Conservation (phyloP, 2,329 filamentous ascomycete genomes). For the Cercospora sp. region DNA sequence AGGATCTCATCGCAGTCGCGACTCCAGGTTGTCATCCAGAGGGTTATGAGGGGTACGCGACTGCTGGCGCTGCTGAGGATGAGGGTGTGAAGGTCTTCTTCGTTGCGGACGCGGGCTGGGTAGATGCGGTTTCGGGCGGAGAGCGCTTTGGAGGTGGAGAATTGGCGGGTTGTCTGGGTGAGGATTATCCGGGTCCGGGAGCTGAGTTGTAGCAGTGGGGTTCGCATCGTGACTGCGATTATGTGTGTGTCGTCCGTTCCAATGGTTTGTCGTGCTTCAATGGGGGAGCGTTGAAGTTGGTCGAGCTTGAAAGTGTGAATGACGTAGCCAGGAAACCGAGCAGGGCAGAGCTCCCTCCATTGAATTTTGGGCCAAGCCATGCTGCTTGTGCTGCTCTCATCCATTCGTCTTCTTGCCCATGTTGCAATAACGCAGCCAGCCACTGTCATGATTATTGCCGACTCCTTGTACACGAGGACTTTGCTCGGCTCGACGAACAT, state of each 20-base stretch:
- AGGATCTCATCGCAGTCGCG: slow-evolving; percentile 46
- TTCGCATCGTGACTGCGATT: neutral
- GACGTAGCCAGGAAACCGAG: neutral
- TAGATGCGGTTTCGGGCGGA: slow-evolving; percentile 41
- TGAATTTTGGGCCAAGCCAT: no score
- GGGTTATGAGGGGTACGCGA: slow-evolving; percentile 48
- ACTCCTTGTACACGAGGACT: no score
- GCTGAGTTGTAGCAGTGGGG: neutral
- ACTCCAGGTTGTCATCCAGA: slow-evolving; percentile 54
- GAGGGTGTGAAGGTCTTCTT: slow-evolving; percentile 51
- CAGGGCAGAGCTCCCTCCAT: no score
- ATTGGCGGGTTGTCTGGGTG: slow-evolving; percentile 16
- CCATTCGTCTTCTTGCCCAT: no score
- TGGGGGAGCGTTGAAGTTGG: neutral
- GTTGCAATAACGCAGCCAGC: no score
- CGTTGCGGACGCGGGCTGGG: slow-evolving; percentile 45
- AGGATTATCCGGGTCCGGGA: neutral
- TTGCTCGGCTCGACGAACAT: no score
- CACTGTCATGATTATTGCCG: no score
- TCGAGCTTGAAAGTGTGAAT: neutral
- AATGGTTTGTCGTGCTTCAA: neutral
- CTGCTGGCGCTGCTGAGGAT: slow-evolving; percentile 49
- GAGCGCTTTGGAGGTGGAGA: slow-evolving; percentile 28
- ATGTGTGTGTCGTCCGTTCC: neutral
- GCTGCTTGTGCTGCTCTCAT: no score